A percentile compares a stretch with the other conserved stretches of the same genome.
Conservation (phyloP, 1,139 yeast genomes). For the Pichia sp. region DNA sequence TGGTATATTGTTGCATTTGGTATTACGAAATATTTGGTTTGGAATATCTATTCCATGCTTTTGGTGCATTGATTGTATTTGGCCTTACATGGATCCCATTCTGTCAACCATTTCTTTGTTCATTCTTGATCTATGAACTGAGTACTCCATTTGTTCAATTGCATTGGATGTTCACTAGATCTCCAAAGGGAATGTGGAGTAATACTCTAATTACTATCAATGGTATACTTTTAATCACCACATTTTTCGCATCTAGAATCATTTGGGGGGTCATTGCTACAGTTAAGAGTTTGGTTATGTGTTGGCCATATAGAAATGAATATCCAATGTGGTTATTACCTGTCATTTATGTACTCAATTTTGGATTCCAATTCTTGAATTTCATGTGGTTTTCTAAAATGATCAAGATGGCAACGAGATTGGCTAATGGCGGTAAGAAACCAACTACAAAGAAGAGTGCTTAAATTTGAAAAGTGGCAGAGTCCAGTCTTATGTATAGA, state of each 20-base stretch:
- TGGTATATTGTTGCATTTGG: conserved; percentile 36
- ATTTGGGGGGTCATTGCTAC: conserved; percentile 55
- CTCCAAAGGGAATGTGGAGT: conserved; percentile 42
- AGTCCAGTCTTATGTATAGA: too few relatives aligned
- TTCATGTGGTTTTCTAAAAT: conserved; percentile 50
- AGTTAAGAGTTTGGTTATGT: conserved; percentile 31
- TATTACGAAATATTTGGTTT: conserved; percentile 42
- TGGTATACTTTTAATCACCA: conserved; percentile 39
- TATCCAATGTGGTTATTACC: conserved; percentile 23
- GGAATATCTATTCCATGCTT: conserved; percentile 48
- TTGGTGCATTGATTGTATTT: conserved; percentile 48
- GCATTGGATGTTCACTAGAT: conserved; percentile 49
- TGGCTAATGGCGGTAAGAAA: not conserved
- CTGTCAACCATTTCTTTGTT: conserved; percentile 47
- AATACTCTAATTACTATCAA: conserved; percentile 35
- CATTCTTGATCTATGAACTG: conserved; percentile 46
- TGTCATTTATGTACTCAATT: conserved; percentile 34
- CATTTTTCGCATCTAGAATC: conserved; percentile 45
- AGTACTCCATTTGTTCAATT: conserved; percentile 55
- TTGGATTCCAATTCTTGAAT: conserved; percentile 41
- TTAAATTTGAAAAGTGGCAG: too few relatives aligned
- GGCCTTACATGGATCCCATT: conserved; percentile 37
- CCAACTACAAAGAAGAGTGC: too few relatives aligned
- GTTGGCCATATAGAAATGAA: conserved; percentile 31
- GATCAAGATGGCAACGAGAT: conserved; percentile 36